Evolutionary conservation across 1,284 basidiomycete species (phyloP).

Genomic region (Volvariella surrecta): DNA sequence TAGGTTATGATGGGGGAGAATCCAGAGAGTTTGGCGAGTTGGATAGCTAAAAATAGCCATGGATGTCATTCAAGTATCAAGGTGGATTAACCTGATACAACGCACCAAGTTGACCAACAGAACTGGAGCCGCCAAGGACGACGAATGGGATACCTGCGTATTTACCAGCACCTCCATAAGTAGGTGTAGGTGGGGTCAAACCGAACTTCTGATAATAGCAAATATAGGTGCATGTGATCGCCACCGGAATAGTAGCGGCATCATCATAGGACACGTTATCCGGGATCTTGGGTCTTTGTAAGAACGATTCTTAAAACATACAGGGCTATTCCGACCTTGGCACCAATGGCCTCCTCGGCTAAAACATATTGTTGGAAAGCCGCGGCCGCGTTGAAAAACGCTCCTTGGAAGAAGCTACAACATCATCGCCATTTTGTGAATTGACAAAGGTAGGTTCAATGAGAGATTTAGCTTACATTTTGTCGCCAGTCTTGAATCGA

Average conservation of each 20-base stretch:
- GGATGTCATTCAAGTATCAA: too few species aligned
- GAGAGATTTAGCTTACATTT: slow-evolving; percentile 15
- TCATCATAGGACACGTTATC: slow-evolving; percentile 35
- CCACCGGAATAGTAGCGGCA: slow-evolving; percentile 29
- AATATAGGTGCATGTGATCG: slow-evolving; percentile 26
- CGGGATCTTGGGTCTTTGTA: slow-evolving; percentile 24
- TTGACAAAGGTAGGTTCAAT: neutral
- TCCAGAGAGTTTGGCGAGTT: slow-evolving; percentile 38
- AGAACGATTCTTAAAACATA: neutral
- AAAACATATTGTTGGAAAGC: slow-evolving; percentile 44
- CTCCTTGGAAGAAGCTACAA: slow-evolving; percentile 32
- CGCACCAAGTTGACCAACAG: slow-evolving; percentile 29
- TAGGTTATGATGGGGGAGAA: slow-evolving; percentile 42
- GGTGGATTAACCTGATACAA: too few species aligned
- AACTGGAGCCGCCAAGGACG: slow-evolving; percentile 28
- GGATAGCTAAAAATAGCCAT: slow-evolving; percentile 21
- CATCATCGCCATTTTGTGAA: neutral
- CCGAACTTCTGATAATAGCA: slow-evolving; percentile 27
- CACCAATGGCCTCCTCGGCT: slow-evolving; percentile 27
- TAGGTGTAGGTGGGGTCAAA: slow-evolving; percentile 21
- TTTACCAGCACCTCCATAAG: slow-evolving; percentile 25
- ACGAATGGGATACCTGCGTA: slow-evolving; percentile 25
- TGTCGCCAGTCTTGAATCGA: slow-evolving; percentile 16
- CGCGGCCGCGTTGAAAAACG: slow-evolving; percentile 22
- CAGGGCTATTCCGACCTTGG: slow-evolving; percentile 30